Conservation (phyloP, 306 rosid species). For the Glycine soja region DNA sequence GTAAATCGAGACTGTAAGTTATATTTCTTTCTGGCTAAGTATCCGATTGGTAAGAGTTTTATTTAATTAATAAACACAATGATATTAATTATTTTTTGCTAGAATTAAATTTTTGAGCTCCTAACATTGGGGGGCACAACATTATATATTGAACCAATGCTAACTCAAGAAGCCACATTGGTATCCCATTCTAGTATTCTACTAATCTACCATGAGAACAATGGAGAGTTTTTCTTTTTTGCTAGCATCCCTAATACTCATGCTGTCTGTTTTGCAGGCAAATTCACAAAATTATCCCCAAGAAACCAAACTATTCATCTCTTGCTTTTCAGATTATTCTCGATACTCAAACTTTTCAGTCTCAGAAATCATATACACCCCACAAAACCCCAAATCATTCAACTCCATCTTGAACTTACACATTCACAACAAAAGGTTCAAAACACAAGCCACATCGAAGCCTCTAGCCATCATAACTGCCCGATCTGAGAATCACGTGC, state of each 20-base stretch:
- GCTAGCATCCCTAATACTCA: not conserved
- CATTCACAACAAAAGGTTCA: slow-evolving; percentile 32
- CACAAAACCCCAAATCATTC: slow-evolving; percentile 18
- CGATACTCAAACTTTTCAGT: not conserved
- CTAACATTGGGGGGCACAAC: not conserved
- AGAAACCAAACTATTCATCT: not conserved
- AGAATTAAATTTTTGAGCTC: not conserved
- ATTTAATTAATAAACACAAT: too few species aligned
- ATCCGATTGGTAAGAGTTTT: not conserved
- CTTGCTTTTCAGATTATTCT: not conserved
- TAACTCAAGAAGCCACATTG: not conserved
- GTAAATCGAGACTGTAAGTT: not conserved
- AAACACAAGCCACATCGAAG: slow-evolving; percentile 36
- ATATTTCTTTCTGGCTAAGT: not conserved
- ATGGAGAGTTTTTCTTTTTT: not conserved
- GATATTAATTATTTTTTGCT: not conserved
- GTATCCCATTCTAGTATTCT: not conserved
- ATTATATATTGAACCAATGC: not conserved
- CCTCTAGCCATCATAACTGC: slow-evolving; percentile 46
- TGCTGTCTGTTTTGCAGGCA: not conserved
- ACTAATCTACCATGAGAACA: not conserved
- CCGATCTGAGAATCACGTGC: not conserved
- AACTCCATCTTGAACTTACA: slow-evolving; percentile 38
- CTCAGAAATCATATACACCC: slow-evolving; percentile 11
- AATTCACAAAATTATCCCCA: slow-evolving; percentile 4